Evolutionary conservation across 2,329 filamentous ascomycete species (phyloP).

Genomic region (Ophiostoma montium): DNA sequence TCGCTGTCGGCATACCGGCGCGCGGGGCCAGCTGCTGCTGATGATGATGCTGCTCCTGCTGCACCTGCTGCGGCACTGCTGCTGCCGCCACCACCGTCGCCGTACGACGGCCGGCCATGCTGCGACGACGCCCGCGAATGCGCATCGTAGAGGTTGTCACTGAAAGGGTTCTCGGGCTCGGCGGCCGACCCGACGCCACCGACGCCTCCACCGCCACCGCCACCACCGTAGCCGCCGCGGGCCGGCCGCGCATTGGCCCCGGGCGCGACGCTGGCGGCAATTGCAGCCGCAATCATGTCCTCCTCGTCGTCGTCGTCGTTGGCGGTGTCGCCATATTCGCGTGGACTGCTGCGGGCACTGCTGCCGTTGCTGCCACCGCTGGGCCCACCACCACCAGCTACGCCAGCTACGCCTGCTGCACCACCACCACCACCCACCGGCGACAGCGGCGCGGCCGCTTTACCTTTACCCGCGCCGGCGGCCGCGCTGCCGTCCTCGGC

Average conservation of each 20-base stretch:
- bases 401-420: too few relatives aligned
- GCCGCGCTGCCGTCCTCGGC: slow-evolving; percentile 17
- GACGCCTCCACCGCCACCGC: background rate
- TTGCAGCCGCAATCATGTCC: slow-evolving; percentile 11
- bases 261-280: slow-evolving; percentile 11
- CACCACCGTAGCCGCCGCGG: background rate
- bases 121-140: slow-evolving; percentile 11
- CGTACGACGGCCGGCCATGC: slow-evolving; percentile 1
- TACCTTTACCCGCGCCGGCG: slow-evolving; percentile 16
- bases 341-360: background rate
- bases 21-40: background rate
- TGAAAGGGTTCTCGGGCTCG: slow-evolving; percentile 9
- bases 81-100: background rate
- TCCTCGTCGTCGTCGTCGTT: slow-evolving; percentile 6
- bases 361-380: background rate
- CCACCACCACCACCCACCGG: background rate
- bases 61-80: slow-evolving; percentile 1
- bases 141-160: slow-evolving; percentile 4
- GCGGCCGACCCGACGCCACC: background rate
- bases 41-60: background rate
- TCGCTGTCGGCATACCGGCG: slow-evolving; percentile 8
- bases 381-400: slow-evolving; percentile 3
- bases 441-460: slow-evolving; percentile 11
- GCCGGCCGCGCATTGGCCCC: background rate
- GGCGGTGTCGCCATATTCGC: background rate